Evolutionary conservation across 202 grass and related monocot genomes (phyloP), one percentile per base, ranked within the genome.

Genomic region (Hordeum pubiflorum): DNA sequence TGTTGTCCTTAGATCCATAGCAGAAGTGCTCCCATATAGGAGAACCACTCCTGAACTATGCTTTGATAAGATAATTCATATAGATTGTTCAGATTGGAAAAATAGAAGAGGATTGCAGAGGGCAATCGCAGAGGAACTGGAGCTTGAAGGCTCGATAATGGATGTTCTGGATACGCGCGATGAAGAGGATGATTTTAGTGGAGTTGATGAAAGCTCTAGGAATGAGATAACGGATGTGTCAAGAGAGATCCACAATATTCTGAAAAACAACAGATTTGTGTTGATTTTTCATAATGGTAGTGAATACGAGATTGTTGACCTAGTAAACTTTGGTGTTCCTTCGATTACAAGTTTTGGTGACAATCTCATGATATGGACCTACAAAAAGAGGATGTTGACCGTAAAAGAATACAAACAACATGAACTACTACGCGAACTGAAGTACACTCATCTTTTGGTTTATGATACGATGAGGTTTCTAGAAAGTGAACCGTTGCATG

Each of bases 381-480:
- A 15, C 2, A 5, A 3, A 63, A 64, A 29, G 8, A 64, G 31
- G 3, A 9, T 36, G 31, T 9, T 34, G 61, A 10, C 2, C 29
- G 36, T 64, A 20, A n/a, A n/a, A 14, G 0, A 29, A 3, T 13
- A 61, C 4, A 2, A 17, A 62, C 2, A 31, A 62, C 0, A 15
- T 3, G 4, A 15, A 62, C 26, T 7, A 8, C 3, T 63, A 64
- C 3, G 10, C 7, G 4, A 34, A 8, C 17, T 64, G 7, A 64
- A 7, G 7, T 36, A 34, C 31, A 64, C 62, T 9, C 62, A 10
- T 65, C 15, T 20, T 65, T 37, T 65, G 0, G 3, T 0, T 36
- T n/a, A 64, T 36, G 15, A 4, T 33, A 10, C 3, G 8, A 2
- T 4, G 32, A 0, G 0, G 0, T n/a, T 5, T n/a, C 9, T 36